phyloP scores from a whole-genome alignment of 1,284 basidiomycete genomes.

The Amylostereum areolatum region DNA sequence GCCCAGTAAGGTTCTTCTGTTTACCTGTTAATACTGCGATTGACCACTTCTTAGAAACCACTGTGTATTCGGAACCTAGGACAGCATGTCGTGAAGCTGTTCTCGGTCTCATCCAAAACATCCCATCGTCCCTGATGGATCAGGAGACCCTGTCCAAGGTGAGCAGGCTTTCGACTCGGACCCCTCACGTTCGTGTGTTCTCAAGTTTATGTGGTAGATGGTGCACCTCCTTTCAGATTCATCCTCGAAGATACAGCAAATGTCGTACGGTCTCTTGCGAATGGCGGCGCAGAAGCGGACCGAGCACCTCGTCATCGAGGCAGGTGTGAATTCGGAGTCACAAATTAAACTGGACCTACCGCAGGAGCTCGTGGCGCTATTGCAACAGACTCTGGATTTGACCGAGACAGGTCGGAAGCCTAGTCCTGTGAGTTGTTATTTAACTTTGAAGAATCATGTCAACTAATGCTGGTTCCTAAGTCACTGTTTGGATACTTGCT shows the following conservation, averaged over 20 bases:
- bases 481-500: conserved; percentile 61
- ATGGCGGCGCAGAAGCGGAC: conserved; percentile 64
- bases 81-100: conserved; percentile 63
- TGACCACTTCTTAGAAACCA: conserved; percentile 24
- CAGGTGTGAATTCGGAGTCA: conserved; percentile 65
- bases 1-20: conserved; percentile 35
- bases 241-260: conserved; percentile 61
- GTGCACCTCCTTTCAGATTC: conserved; percentile 67
- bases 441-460: conserved; percentile 32
- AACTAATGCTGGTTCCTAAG: not conserved
- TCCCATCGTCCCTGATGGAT: conserved; percentile 60
- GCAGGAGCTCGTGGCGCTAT: conserved; percentile 51
- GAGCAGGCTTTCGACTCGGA: conserved; percentile 10
- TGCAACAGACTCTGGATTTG: conserved; percentile 40
- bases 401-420: conserved; percentile 19
- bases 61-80: conserved; percentile 47
- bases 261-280: conserved; percentile 63
- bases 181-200: not conserved
- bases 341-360: conserved; percentile 53
- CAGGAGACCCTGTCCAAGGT: conserved; percentile 66
- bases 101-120: conserved; percentile 60
- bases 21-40: not conserved
- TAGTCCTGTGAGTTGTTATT: not conserved
- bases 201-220: conserved; percentile 42
- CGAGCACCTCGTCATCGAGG: conserved; percentile 79